Percentiles rank a stretch among this genome's conserved stretches.
These are phyloP conservation scores for Aspergillus asperescens DNA, from an alignment of 495 filamentous ascomycete genomes.

Conservation along the genomic window DNA sequence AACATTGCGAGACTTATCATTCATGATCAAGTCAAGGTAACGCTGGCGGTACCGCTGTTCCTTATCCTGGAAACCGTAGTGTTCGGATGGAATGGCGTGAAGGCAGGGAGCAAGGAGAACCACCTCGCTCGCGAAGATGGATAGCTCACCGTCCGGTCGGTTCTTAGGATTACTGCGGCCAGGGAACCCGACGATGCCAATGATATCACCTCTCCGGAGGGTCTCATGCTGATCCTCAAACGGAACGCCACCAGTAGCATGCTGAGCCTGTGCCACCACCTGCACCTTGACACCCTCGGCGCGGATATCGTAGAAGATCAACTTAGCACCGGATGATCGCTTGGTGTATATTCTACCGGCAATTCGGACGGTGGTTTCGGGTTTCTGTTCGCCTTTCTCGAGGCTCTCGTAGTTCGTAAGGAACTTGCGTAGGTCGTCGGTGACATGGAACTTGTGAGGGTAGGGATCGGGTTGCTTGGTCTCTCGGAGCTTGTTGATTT, in stretches of 20 bases:
- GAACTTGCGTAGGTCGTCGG: slow-evolving; percentile 71
- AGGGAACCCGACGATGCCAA: slow-evolving; percentile 83
- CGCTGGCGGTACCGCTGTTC: slow-evolving; percentile 88
- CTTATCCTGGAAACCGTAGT: slow-evolving; percentile 91
- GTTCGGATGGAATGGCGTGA: slow-evolving; percentile 85
- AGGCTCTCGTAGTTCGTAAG: slow-evolving; percentile 66
- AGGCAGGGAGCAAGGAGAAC: slow-evolving; percentile 84
- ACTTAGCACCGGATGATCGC: slow-evolving; percentile 73
- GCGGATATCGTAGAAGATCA: slow-evolving; percentile 90
- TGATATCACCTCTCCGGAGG: slow-evolving; percentile 84
- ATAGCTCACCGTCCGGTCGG: slow-evolving; percentile 79
- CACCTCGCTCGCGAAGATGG: slow-evolving; percentile 85
- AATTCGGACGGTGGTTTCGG: slow-evolving; percentile 65
- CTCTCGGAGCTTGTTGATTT: slow-evolving; percentile 78
- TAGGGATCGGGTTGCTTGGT: slow-evolving; percentile 82
- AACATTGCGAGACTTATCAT: slow-evolving; percentile 72
- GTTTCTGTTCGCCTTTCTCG: slow-evolving; percentile 76
- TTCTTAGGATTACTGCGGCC: slow-evolving; percentile 88
- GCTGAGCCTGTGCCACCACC: slow-evolving; percentile 82
- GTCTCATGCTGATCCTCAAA: slow-evolving; percentile 88
- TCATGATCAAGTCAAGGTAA: slow-evolving; percentile 95
- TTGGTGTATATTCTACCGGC: slow-evolving; percentile 87
- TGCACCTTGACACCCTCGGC: slow-evolving; percentile 81
- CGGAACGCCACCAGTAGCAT: slow-evolving; percentile 53
- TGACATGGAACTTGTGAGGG: slow-evolving; percentile 94